Evolutionary conservation across 345 rosid genomes (phyloP), one percentile per base, ranked within the genome.

Genomic region (Eucalyptus lansdowneana): DNA sequence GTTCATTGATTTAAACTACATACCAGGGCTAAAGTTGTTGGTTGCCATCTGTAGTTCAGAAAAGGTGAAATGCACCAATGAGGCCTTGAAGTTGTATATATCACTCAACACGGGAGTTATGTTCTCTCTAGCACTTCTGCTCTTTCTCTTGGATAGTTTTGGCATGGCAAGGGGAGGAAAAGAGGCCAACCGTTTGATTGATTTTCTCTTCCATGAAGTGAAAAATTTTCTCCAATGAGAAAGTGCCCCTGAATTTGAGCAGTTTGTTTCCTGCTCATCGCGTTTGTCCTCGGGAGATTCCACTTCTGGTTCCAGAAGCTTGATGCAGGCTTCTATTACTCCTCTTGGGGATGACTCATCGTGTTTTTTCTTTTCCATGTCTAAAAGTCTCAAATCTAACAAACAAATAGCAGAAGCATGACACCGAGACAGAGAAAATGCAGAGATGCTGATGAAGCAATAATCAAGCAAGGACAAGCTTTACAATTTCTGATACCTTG

Each of bases 201-300:
- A 92, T 90, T 67, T 94, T 86, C 90, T 93, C 92, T 95, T 97
- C 99, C 95, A 97, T 83, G 90, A 67, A 51, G 93, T 96, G 85
- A 95, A 93, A 94, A 96, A 96, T 29, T 91, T 97, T 27, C 92
- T 92, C 99, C 98, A 97, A 62, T 95, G 89, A 27, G 94, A 92
- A 88, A 86, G 90, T 14, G 93, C 92, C 91, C 90, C 89, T 27
- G 91, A 50, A 88, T 92, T 90, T 83, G 94, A 85, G 92, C 90
- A 58, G 50, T 9, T 67, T 49, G 62, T 49, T 49, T 89, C 91
- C 54, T 88, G 42, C 51, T 90, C 93, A 83, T 62, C 29, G 29
- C 24, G 11, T 88, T 58, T 87, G 17, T 69, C 86, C 34, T 88
- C 65, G 12, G 89, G 83, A 60, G 93, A 88, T 67, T 44, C 86